Percentiles rank a stretch among this genome's conserved stretches.
phyloP scores from a whole-genome alignment of 2,329 filamentous ascomycete genomes.

The Neofusicoccum ribis region DNA sequence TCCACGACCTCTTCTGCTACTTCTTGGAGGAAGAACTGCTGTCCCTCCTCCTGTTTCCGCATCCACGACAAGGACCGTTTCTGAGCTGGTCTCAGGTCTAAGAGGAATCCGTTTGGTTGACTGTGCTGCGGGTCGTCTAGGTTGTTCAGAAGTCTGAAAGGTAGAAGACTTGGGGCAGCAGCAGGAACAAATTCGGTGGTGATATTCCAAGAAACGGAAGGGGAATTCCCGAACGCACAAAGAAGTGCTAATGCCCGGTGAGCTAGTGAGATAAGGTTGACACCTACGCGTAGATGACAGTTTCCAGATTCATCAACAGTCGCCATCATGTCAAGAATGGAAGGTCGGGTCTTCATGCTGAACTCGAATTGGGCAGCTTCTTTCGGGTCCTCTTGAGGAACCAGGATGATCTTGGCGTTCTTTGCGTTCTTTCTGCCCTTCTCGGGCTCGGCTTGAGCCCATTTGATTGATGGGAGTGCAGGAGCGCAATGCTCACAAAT shows the following conservation, averaged over 20 bases:
- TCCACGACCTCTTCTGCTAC: conserved; percentile 53
- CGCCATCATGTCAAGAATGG: conserved; percentile 26
- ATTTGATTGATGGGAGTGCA: conserved; percentile 26
- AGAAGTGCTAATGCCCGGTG: conserved; percentile 42
- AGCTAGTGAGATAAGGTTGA: conserved; percentile 44
- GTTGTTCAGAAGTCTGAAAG: conserved; percentile 49
- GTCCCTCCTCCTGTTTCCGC: conserved; percentile 51
- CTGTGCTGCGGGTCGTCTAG: conserved; percentile 29
- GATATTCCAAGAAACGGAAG: conserved; percentile 47
- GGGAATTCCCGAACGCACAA: background rate
- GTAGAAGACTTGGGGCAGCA: conserved; percentile 33
- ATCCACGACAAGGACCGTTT: conserved; percentile 61
- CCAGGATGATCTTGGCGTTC: background rate
- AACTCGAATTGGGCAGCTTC: conserved; percentile 54
- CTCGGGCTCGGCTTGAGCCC: conserved; percentile 26
- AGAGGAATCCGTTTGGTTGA: conserved; percentile 22
- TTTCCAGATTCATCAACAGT: background rate
- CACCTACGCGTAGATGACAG: conserved; percentile 42
- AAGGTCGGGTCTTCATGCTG: conserved; percentile 49
- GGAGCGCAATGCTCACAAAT: conserved; percentile 31
- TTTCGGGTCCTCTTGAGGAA: conserved; percentile 39
- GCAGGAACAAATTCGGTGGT: conserved; percentile 42
- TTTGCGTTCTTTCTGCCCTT: background rate
- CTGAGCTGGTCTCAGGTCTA: conserved; percentile 47
- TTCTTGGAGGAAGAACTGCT: conserved; percentile 53